phyloP scores from a whole-genome alignment of 2,329 filamentous ascomycete genomes.

The Pyricularia pennisetigena region DNA sequence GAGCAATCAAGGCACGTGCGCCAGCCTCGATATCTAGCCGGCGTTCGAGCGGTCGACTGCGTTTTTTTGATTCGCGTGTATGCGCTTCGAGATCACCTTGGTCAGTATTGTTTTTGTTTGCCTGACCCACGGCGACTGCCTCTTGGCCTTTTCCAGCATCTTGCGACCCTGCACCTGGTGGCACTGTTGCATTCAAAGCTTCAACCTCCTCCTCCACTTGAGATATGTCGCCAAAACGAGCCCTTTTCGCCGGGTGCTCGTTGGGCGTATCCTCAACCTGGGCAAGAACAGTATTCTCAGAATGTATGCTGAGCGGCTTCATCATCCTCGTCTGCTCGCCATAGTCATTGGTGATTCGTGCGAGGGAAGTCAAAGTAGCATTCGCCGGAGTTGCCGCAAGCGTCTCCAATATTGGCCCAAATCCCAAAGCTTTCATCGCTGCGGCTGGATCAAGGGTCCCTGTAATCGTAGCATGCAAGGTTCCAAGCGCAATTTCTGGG shows the following conservation, averaged over 20 bases:
- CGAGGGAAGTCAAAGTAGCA: conserved; percentile 2
- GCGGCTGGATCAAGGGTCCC: neutral
- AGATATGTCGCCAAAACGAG: neutral
- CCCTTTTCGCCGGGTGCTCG: neutral
- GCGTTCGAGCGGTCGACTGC: neutral
- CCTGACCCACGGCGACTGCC: neutral
- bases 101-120: neutral
- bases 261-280: neutral
- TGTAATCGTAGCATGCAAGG: neutral
- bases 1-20: neutral
- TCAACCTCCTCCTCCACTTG: neutral
- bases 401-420: neutral
- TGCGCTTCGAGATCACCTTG: neutral
- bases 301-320: neutral
- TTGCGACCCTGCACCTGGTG: neutral
- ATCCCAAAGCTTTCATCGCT: neutral
- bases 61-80: neutral
- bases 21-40: neutral
- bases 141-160: neutral
- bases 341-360: neutral
- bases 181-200: neutral
- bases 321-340: neutral
- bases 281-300: neutral
- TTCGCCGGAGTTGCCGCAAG: neutral
- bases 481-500: neutral